Conservation (phyloP, 225 moss, liverwort and hornwort species). For the Asterella californica region DNA sequence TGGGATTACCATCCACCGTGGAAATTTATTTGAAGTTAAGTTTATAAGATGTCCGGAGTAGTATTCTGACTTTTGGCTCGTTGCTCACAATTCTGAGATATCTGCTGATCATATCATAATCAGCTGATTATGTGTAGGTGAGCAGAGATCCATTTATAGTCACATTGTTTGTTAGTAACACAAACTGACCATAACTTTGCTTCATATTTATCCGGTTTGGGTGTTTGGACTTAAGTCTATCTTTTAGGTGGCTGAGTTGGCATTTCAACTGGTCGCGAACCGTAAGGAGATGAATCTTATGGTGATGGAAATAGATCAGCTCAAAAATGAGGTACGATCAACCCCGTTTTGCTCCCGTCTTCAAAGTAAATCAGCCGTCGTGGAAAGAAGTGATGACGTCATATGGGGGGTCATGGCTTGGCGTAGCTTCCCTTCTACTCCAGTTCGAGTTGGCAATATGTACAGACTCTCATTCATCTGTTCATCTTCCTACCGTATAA, state of each 20-base stretch:
- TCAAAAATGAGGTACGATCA: constrained; percentile 26
- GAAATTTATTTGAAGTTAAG: no score
- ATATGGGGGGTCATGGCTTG: no score
- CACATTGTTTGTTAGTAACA: not conserved
- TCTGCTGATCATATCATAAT: not conserved
- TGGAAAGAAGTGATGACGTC: not conserved
- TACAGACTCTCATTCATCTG: no score
- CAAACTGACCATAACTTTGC: no score
- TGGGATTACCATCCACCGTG: no score
- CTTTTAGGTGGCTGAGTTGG: constrained; percentile 42
- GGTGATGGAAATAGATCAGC: constrained; percentile 22
- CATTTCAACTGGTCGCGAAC: constrained; percentile 31
- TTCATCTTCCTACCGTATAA: no score
- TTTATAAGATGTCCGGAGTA: not conserved
- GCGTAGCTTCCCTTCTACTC: no score
- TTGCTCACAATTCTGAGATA: not conserved
- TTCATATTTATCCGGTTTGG: constrained; percentile 15
- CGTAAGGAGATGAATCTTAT: constrained; percentile 29
- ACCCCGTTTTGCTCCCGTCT: not conserved
- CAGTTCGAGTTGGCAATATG: no score
- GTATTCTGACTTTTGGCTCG: not conserved
- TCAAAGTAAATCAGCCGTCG: not conserved
- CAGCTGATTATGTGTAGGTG: not conserved
- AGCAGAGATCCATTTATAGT: not conserved
- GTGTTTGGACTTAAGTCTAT: constrained; percentile 22